Conservation (phyloP, 805 yeast species). For the Kodamaea nitidulidarum region DNA sequence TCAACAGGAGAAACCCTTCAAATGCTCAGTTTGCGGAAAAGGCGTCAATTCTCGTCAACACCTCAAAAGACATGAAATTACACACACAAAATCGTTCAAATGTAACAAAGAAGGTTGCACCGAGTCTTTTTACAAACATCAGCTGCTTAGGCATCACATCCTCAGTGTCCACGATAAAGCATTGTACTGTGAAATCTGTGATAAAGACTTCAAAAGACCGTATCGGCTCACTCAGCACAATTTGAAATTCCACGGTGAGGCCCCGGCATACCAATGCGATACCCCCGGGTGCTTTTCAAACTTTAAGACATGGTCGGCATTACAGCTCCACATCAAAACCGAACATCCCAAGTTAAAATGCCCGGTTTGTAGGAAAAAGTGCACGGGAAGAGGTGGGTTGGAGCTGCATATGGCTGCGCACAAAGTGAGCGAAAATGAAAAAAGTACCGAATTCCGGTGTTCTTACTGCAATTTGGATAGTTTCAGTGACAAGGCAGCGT, state of each 20-base stretch:
- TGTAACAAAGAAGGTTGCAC: slow-evolving; percentile 63
- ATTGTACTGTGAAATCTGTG: slow-evolving; percentile 60
- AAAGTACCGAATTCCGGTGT: slow-evolving; percentile 61
- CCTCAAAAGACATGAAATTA: slow-evolving; percentile 72
- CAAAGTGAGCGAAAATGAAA: slow-evolving; percentile 34
- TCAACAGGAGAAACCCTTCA: slow-evolving; percentile 57
- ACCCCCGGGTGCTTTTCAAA: slow-evolving; percentile 54
- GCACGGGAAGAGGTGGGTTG: slow-evolving; percentile 70
- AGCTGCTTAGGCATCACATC: slow-evolving; percentile 70
- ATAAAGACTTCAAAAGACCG: slow-evolving; percentile 59
- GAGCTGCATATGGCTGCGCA: slow-evolving; percentile 70
- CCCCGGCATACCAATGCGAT: slow-evolving; percentile 56
- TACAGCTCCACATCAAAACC: slow-evolving; percentile 65
- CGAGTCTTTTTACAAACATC: slow-evolving; percentile 69
- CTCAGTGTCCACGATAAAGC: slow-evolving; percentile 55
- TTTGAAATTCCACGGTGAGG: slow-evolving; percentile 57
- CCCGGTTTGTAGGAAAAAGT: slow-evolving; percentile 59
- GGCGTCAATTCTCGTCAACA: slow-evolving; percentile 83
- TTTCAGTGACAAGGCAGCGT: slow-evolving; percentile 54
- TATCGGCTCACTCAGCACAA: slow-evolving; percentile 64
- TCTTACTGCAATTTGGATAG: slow-evolving; percentile 43
- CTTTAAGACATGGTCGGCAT: slow-evolving; percentile 69
- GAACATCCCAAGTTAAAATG: slow-evolving; percentile 72
- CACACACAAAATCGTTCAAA: slow-evolving; percentile 63
- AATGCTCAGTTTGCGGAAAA: slow-evolving; percentile 72